Evolutionary conservation across 345 rosid species (phyloP).

Genomic region (Syzygium aqueum): DNA sequence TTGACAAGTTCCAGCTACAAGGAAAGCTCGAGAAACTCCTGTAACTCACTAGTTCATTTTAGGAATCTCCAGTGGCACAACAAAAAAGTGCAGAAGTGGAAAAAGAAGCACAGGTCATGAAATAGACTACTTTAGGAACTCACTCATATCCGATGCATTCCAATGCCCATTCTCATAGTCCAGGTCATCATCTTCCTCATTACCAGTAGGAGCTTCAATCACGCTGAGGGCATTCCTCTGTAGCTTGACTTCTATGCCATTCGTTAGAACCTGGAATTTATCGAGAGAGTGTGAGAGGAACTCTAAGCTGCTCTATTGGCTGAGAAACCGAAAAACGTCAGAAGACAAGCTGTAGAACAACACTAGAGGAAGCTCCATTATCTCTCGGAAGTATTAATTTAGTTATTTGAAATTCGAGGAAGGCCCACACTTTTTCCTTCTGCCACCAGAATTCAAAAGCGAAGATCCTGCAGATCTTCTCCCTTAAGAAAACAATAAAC

Average conservation of each 20-base stretch:
- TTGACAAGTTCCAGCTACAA: not conserved
- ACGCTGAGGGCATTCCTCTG: constrained; percentile 99
- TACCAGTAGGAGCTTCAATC: constrained; percentile 96
- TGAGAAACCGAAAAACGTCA: not conserved
- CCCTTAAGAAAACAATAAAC: not conserved
- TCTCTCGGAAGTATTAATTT: not conserved
- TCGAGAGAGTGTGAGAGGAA: not conserved
- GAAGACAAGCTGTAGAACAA: not conserved
- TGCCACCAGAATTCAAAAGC: not conserved
- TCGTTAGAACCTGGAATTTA: constrained; percentile 67
- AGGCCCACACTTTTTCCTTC: not conserved
- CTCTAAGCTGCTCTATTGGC: not conserved
- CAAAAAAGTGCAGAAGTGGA: not conserved
- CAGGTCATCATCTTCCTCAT: constrained; percentile 71
- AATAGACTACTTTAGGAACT: constrained; percentile 11
- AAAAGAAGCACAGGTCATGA: not conserved
- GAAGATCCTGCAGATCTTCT: not conserved
- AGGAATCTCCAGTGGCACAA: not conserved
- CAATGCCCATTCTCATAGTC: constrained; percentile 65
- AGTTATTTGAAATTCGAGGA: not conserved
- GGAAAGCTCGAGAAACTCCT: not conserved
- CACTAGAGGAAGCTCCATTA: not conserved
- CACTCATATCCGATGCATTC: constrained; percentile 81
- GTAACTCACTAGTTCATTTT: not conserved
- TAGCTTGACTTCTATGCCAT: constrained; percentile 97